Base-by-base conservation (phyloP, 306 rosid genomes). In the Crataegus laevigata region DNA sequence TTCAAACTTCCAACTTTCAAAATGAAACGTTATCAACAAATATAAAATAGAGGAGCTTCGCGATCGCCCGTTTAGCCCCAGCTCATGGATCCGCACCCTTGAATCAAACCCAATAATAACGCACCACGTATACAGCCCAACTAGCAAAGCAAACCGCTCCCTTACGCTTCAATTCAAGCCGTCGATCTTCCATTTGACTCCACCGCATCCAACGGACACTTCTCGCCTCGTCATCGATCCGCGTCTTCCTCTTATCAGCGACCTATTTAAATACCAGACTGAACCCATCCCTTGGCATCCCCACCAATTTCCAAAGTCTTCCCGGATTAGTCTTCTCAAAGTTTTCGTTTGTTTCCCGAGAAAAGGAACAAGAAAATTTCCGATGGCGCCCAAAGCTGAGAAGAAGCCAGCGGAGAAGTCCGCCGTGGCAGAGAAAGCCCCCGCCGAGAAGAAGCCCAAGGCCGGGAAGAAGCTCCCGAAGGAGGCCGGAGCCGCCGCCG, bases 381-480 rank as follows among this genome's bases (percentile, higher is more conserved):
- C 79, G 4, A 89, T 91, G 96, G 94, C 96, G 1, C 96, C 96
- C 1, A 91, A 91, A 74, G 90, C 82, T 0, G 96, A 88, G 80
- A 88, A 88, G 86, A 91, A 91, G 78, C 96, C 96, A 2, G 93
- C 93, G 0, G 96, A 91, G 82, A 85, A 85, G 71, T 45, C 80
- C 24, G 2, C 86, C 1, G 83, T 81, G 5, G 85, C 85, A 0
- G 88, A 85, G 82, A 85, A 85, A 12, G 85, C 87, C 2, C 77
- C 85, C 1, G 90, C 91, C 0, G 96, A 91, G 89, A 91, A 88
- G 78, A 91, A 88, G 71, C 96, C 88, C 3, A 91, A 91, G 83
- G 96, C 90, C 0, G 96, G 91, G 14, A 91, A 91, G 88, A 91
- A 91, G 81, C 88, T 91, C 0, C 71, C 96, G 0, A 91, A 91